phyloP scores from a whole-genome alignment of 345 rosid species.

The Gossypium mustelinum region DNA sequence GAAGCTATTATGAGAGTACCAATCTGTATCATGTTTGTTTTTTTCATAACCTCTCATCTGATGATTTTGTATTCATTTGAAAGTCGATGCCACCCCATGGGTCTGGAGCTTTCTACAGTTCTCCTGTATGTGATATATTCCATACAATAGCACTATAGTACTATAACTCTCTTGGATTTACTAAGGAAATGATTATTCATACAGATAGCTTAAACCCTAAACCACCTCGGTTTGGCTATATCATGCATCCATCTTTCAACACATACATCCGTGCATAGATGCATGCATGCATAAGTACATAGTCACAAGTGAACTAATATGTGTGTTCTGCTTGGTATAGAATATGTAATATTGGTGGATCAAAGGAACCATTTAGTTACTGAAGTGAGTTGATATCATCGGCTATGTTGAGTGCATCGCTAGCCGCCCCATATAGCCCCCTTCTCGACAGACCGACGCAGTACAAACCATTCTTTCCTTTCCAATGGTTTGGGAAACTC shows the following conservation, averaged over 20 bases:
- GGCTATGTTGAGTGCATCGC: constrained; percentile 38
- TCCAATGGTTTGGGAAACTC: constrained; percentile 45
- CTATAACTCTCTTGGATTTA: too few relatives aligned
- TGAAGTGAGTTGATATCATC: constrained; percentile 33
- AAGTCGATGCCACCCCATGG: not conserved
- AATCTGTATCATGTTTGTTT: not conserved
- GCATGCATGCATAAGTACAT: not conserved
- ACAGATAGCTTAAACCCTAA: too few relatives aligned
- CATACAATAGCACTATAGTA: too few relatives aligned
- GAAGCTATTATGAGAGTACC: not conserved
- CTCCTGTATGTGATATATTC: not conserved
- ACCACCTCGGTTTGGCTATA: not conserved
- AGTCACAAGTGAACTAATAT: not conserved
- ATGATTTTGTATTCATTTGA: not conserved
- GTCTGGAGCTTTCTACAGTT: not conserved
- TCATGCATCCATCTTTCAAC: not conserved
- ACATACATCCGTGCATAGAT: not conserved
- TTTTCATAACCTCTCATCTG: not conserved
- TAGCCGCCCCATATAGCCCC: constrained; percentile 36
- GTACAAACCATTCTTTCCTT: constrained; percentile 47
- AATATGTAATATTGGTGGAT: not conserved
- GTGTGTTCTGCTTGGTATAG: not conserved
- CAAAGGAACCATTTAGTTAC: not conserved
- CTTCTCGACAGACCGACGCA: constrained; percentile 40
- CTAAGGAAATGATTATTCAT: too few relatives aligned